Percentiles rank a stretch among this genome's conserved stretches.
Evolutionary conservation across 2,329 filamentous ascomycete species (phyloP).

Genomic region (Fusarium incarnatum): DNA sequence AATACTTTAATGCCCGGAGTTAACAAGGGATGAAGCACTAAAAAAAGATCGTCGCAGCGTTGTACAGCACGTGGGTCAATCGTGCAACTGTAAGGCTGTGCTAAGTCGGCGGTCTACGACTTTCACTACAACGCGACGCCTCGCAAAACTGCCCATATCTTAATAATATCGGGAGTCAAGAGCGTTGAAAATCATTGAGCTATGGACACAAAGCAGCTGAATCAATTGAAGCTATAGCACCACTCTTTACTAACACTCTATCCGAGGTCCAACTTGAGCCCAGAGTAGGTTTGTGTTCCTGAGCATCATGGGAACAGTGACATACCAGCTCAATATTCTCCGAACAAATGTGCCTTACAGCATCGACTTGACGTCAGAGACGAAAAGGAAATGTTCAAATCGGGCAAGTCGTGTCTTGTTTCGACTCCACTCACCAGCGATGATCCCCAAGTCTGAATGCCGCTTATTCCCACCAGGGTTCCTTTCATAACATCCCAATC

Average conservation of each 20-base stretch:
- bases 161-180: too few relatives aligned
- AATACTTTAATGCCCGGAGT: neutral
- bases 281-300: too few relatives aligned
- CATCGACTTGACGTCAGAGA: conserved; percentile 10
- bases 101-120: neutral
- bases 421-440: conserved; percentile 8
- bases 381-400: neutral
- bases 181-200: too few relatives aligned
- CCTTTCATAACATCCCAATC: neutral
- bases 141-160: rapidly evolving
- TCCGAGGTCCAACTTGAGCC: too few relatives aligned
- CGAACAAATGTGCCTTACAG: neutral
- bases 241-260: too few relatives aligned
- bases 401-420: conserved; percentile 17
- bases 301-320: neutral
- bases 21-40: neutral
- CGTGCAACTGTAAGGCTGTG: neutral
- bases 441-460: neutral
- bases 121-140: neutral
- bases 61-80: conserved; percentile 19
- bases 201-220: too few relatives aligned
- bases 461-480: neutral
- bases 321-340: neutral
- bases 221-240: rapidly evolving
- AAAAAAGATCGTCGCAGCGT: conserved; percentile 21